Percentiles rank a stretch among this genome's conserved stretches.
These are phyloP conservation scores for Saitozyma sp. DNA, from an alignment of 768 basidiomycete species.

Conservation along the genomic window DNA sequence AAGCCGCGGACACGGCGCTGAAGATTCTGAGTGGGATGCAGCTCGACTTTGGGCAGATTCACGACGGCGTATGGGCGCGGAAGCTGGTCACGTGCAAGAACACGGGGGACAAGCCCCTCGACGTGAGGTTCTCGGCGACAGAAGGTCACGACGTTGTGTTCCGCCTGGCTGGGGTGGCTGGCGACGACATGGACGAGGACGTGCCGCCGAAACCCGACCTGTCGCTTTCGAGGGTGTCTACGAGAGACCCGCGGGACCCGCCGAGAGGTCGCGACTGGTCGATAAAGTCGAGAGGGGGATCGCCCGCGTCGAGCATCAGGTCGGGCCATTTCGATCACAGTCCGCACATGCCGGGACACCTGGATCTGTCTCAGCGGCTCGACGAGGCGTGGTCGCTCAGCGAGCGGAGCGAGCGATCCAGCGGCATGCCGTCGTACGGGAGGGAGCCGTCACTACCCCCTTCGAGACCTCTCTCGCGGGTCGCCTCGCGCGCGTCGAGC, in stretches of 20 bases:
- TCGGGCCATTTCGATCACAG: neutral
- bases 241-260: slow-evolving; percentile 11
- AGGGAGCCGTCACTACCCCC: slow-evolving; percentile 31
- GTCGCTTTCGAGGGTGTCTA: slow-evolving; percentile 11
- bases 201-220: slow-evolving; percentile 15
- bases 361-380: neutral
- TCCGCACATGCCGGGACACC: neutral
- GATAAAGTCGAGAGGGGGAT: slow-evolving; percentile 8
- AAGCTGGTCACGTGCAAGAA: slow-evolving; percentile 49
- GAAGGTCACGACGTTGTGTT: slow-evolving; percentile 44
- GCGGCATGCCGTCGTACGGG: slow-evolving; percentile 6
- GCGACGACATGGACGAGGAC: slow-evolving; percentile 44
- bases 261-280: slow-evolving; percentile 4
- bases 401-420: neutral
- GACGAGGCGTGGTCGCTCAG: neutral
- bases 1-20: slow-evolving; percentile 30
- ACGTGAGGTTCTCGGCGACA: slow-evolving; percentile 42
- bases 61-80: slow-evolving; percentile 42
- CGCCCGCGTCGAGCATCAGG: slow-evolving; percentile 15
- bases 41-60: slow-evolving; percentile 46
- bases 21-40: slow-evolving; percentile 38
- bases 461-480: slow-evolving; percentile 37
- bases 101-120: slow-evolving; percentile 37
- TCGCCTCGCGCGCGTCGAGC: slow-evolving; percentile 32
- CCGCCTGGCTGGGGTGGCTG: slow-evolving; percentile 45